A percentile compares a stretch with the other conserved stretches of the same genome.
phyloP scores from a whole-genome alignment of 2,329 filamentous ascomycete species.

The Microdochium nivale region DNA sequence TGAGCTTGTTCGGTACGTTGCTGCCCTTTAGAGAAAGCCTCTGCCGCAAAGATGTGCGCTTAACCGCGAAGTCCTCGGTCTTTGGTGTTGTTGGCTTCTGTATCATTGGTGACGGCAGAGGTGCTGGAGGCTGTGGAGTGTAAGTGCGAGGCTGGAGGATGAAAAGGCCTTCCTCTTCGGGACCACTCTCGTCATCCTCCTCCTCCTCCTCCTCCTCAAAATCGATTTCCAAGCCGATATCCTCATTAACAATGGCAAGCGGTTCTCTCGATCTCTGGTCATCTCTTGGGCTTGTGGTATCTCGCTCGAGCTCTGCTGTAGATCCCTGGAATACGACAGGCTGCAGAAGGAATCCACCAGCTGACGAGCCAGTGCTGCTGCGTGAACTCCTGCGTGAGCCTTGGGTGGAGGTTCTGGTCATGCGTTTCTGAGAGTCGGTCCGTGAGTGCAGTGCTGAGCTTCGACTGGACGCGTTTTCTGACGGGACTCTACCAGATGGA shows the following conservation, averaged over 20 bases:
- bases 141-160: constrained; percentile 51
- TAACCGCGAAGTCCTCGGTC: constrained; percentile 10
- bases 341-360: background rate
- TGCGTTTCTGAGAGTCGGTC: background rate
- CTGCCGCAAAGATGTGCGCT: constrained; percentile 41
- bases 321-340: background rate
- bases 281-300: background rate
- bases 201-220: constrained; percentile 3
- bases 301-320: background rate
- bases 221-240: background rate
- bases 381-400: background rate
- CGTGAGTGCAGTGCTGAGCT: background rate
- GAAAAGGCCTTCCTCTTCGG: constrained; percentile 36
- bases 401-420: background rate
- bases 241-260: background rate
- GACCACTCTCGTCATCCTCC: constrained; percentile 11
- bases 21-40: constrained; percentile 43
- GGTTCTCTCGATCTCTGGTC: background rate
- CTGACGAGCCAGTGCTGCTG: background rate
- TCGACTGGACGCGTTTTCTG: background rate
- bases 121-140: constrained; percentile 40
- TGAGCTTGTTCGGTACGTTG: constrained; percentile 42
- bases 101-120: constrained; percentile 37
- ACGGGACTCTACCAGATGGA: background rate
- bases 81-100: constrained; percentile 16